These are phyloP conservation scores for Abrus precatorius DNA, from an alignment of 306 rosid genomes.

Conservation along the genomic window DNA sequence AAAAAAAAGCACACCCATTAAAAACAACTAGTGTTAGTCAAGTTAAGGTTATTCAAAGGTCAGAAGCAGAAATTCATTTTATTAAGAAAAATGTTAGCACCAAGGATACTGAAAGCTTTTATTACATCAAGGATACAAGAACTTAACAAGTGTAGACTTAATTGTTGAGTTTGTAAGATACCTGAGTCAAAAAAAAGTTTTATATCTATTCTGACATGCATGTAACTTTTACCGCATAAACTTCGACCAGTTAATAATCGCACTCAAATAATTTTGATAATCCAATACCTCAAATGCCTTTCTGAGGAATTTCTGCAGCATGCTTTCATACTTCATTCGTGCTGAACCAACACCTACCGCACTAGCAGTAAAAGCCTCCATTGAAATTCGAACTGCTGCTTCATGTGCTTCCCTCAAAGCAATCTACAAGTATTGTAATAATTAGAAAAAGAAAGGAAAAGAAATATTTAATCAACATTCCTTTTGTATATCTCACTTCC, in stretches of 20 bases:
- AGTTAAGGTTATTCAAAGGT: not conserved
- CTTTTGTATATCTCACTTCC: slow-evolving; percentile 63
- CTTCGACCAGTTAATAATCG: not conserved
- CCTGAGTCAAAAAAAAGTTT: not conserved
- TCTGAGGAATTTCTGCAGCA: slow-evolving; percentile 68
- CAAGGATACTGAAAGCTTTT: too few species aligned
- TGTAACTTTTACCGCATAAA: not conserved
- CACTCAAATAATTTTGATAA: slow-evolving; percentile 12
- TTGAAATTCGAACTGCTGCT: slow-evolving; percentile 68
- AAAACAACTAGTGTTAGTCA: not conserved
- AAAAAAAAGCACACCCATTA: not conserved
- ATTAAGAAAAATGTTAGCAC: too few species aligned
- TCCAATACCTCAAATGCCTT: slow-evolving; percentile 75
- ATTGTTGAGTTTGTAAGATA: not conserved
- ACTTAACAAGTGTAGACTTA: not conserved
- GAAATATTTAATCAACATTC: slow-evolving; percentile 1
- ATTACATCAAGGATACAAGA: too few species aligned
- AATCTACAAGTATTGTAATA: slow-evolving; percentile 55
- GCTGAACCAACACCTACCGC: slow-evolving; percentile 80
- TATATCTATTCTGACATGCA: not conserved
- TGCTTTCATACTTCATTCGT: slow-evolving; percentile 71
- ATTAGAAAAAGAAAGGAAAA: slow-evolving; percentile 25
- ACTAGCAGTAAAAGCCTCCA: slow-evolving; percentile 67
- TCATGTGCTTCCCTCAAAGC: slow-evolving; percentile 84
- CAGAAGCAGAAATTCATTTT: not conserved